These are phyloP conservation scores for Pelargonium citronellum DNA, from an alignment of 441 rosid genomes.

Conservation along the genomic window DNA sequence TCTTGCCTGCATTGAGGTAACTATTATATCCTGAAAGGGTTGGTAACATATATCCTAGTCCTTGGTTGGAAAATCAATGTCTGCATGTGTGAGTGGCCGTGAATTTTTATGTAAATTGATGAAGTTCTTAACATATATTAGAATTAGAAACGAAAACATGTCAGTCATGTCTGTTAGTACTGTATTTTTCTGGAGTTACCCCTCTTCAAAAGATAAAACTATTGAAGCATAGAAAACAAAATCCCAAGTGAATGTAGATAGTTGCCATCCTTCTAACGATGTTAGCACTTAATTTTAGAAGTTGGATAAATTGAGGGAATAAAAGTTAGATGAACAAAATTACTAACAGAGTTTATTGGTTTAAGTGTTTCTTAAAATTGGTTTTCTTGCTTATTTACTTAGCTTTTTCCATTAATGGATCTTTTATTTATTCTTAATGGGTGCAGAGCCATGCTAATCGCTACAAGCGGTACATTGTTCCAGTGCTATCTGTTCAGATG, in stretches of 20 bases:
- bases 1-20: slow-evolving; percentile 90
- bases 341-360: not conserved
- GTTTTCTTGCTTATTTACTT: not conserved
- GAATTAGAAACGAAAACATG: not conserved
- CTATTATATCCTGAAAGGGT: not conserved
- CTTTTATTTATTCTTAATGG: slow-evolving; percentile 14
- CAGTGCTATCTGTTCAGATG: slow-evolving; percentile 88
- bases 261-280: not conserved
- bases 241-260: not conserved
- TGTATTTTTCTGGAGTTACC: not conserved
- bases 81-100: not conserved
- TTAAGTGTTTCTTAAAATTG: not conserved
- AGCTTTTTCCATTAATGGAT: not conserved
- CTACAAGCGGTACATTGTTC: slow-evolving; percentile 90
- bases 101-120: not conserved
- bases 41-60: slow-evolving; percentile 34
- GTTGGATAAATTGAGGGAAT: not conserved
- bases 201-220: not conserved
- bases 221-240: not conserved
- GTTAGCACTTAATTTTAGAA: not conserved
- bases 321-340: not conserved
- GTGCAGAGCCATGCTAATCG: slow-evolving; percentile 97
- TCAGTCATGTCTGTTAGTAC: not conserved
- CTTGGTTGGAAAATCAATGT: not conserved
- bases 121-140: not conserved